These are phyloP conservation scores for Cryptosporidium muris DNA, from an alignment of 169 alveolate genomes.

Conservation along the genomic window DNA sequence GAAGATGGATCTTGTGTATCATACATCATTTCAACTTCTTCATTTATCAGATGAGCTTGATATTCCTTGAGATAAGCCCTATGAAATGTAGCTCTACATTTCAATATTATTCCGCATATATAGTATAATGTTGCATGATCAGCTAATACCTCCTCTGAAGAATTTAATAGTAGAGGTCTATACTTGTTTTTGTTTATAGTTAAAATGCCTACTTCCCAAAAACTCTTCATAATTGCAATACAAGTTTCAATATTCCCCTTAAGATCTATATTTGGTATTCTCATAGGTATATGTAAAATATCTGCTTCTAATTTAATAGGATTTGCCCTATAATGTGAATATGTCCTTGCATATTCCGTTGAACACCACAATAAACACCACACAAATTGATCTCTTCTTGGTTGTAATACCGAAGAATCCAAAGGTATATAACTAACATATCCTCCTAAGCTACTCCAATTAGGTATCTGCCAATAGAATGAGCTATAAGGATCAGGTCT, in stretches of 20 bases:
- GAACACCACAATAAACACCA: constrained; percentile 66
- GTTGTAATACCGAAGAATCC: background rate
- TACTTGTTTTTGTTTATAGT: constrained; percentile 32
- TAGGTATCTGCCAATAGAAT: constrained; percentile 63
- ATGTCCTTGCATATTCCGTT: constrained; percentile 49
- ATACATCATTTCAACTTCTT: constrained; percentile 13
- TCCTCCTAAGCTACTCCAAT: constrained; percentile 39
- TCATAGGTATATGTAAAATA: constrained; percentile 60
- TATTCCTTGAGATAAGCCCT: constrained; percentile 56
- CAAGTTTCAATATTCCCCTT: constrained; percentile 38
- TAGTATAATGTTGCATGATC: constrained; percentile 53
- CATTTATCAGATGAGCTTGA: constrained; percentile 4
- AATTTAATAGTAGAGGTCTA: constrained; percentile 28
- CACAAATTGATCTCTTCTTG: constrained; percentile 53
- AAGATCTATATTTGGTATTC: constrained; percentile 42
- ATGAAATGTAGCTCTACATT: constrained; percentile 55
- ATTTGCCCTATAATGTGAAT: constrained; percentile 43
- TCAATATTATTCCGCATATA: constrained; percentile 29
- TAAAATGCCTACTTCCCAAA: constrained; percentile 35
- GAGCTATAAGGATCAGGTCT: constrained; percentile 51
- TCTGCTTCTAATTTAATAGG: constrained; percentile 54
- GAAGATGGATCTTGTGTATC: constrained; percentile 59
- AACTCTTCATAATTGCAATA: constrained; percentile 9
- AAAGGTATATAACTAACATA: constrained; percentile 40
- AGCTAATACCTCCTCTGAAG: constrained; percentile 24